A percentile compares a stretch with the other conserved stretches of the same genome.
Evolutionary conservation across 495 filamentous ascomycete species (phyloP).

Genomic region (Xylaria sp.): DNA sequence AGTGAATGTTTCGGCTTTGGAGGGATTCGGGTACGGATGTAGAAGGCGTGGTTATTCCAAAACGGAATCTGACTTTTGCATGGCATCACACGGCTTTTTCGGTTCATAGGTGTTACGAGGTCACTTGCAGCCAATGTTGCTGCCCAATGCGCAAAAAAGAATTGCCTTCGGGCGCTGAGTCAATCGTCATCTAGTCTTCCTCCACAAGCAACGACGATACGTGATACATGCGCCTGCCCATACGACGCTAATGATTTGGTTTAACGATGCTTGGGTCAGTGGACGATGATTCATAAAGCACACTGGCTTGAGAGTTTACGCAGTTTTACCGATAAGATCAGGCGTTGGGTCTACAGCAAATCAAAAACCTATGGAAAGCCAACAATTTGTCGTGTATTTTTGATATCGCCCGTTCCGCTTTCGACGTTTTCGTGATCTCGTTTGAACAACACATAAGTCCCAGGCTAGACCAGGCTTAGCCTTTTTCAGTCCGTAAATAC

Average conservation of each 20-base stretch:
- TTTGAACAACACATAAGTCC: background rate
- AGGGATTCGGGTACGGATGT: conserved; percentile 31
- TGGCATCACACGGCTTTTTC: conserved; percentile 49
- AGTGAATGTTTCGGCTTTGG: conserved; percentile 31
- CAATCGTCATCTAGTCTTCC: conserved; percentile 18
- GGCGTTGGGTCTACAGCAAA: conserved; percentile 20
- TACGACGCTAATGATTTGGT: conserved; percentile 20
- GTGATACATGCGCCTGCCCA: conserved; percentile 22
- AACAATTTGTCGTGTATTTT: background rate
- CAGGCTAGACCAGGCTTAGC: background rate
- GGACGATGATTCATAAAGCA: background rate
- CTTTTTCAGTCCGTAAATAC: background rate
- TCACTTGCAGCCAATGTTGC: conserved; percentile 46
- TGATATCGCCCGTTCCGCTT: background rate
- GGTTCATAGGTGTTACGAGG: conserved; percentile 49
- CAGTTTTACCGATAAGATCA: conserved; percentile 3
- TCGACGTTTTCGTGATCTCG: background rate
- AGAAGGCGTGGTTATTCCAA: conserved; percentile 44
- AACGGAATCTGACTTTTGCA: conserved; percentile 48
- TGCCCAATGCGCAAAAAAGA: conserved; percentile 42
- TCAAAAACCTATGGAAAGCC: conserved; percentile 18
- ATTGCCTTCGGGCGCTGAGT: conserved; percentile 43
- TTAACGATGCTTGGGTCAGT: conserved; percentile 3
- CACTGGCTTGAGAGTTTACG: background rate
- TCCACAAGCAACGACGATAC: conserved; percentile 18